These are phyloP conservation scores for Biscogniauxia marginata DNA, from an alignment of 2,329 filamentous ascomycete genomes.

Conservation along the genomic window DNA sequence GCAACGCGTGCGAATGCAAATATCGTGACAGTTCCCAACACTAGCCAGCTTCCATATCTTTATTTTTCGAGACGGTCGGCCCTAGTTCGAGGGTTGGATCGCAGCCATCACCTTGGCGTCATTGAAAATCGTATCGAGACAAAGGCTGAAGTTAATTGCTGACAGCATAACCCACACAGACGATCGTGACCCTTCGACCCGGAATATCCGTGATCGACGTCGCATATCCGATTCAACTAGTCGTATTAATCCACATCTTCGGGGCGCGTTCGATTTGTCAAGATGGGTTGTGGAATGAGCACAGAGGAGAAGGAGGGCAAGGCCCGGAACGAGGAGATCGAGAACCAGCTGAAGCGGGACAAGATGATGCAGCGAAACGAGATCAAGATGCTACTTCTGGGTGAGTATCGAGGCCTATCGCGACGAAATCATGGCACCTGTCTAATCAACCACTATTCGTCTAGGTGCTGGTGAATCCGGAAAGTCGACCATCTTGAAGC, in stretches of 20 bases:
- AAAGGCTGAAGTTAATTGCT: neutral
- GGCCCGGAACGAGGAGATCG: constrained; percentile 99
- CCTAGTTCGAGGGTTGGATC: too few species aligned
- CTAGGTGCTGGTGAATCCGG: constrained; percentile 95
- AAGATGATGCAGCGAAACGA: constrained; percentile 99
- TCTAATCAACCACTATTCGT: constrained; percentile 25
- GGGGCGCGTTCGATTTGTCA: constrained; percentile 45
- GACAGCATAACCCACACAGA: neutral
- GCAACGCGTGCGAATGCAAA: too few species aligned
- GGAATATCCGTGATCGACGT: neutral
- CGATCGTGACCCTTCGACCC: neutral
- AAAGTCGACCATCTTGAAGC: constrained; percentile 91
- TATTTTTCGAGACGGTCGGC: neutral
- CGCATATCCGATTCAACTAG: neutral
- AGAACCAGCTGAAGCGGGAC: constrained; percentile 98
- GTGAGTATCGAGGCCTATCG: constrained; percentile 55
- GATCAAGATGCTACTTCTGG: constrained; percentile 99
- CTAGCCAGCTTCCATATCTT: neutral
- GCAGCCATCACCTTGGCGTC: neutral
- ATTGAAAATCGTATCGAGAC: neutral
- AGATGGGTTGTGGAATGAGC: constrained; percentile 99
- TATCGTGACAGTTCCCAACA: neutral
- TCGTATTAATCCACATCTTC: constrained; percentile 10
- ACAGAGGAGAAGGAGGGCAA: constrained; percentile 99
- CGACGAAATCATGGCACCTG: neutral